phyloP scores from a whole-genome alignment of 78 protist species.

The Dictyostelium firmibasis region DNA sequence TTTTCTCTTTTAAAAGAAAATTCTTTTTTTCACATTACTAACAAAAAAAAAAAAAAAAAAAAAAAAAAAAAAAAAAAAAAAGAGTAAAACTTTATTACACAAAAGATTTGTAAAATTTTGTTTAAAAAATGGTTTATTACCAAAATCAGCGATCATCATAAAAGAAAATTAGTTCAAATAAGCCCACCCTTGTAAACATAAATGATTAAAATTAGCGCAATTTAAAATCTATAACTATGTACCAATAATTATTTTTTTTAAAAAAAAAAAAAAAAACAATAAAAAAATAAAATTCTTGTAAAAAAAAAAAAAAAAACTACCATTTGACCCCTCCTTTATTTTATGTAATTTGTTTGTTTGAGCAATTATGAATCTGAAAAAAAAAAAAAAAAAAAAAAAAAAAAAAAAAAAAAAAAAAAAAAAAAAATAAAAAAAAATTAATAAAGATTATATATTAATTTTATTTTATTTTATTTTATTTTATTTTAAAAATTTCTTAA shows the following conservation, averaged over 20 bases:
- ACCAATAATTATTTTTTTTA: too few species aligned
- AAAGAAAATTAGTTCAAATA: constrained; percentile 6
- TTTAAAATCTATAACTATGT: background rate
- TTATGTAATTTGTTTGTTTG: too few species aligned
- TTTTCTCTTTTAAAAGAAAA: background rate
- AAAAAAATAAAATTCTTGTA: background rate
- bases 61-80: background rate
- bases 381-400: too few species aligned
- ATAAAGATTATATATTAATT: too few species aligned
- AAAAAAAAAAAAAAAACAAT: background rate
- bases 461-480: too few species aligned
- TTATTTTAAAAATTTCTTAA: too few species aligned
- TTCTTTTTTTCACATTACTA: background rate
- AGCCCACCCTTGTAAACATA: background rate
- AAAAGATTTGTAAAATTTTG: constrained; percentile 49
- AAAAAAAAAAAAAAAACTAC: background rate
- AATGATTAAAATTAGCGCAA: background rate
- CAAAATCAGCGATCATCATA: constrained; percentile 4
- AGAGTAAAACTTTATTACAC: constrained; percentile 29
- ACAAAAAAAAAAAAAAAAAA: background rate
- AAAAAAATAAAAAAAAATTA: too few species aligned
- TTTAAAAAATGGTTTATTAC: constrained; percentile 10
- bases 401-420: too few species aligned
- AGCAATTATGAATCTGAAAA: too few species aligned
- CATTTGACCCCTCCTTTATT: too few species aligned